Base-by-base conservation (phyloP, 2,329 filamentous ascomycete species). In the Endothia cerciana region DNA sequence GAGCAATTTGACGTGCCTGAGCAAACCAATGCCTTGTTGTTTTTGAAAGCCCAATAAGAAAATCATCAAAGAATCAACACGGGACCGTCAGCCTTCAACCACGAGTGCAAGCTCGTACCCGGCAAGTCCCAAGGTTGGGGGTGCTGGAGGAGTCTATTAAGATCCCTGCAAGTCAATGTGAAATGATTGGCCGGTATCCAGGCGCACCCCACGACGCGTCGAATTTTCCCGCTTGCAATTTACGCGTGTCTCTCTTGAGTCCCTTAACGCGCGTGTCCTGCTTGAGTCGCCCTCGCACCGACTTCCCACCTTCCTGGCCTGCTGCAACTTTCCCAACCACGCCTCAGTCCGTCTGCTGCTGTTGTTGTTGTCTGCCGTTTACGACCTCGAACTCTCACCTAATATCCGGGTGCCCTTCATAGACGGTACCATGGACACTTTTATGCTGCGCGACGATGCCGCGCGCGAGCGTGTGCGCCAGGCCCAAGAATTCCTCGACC, bases 401-500 rank as follows among this genome's bases (percentile, higher is more conserved):
- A 7, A 38, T 13, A n/a, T 40, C 38, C n/a, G 13, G 19, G 13
- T 33, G 5, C 13, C 5, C 28, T 56, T 47, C 10, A 33, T 22
- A 45, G 36, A 64, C 64, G 66, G 65, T 77, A 79, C 68, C 69
- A 93, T 95, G 91, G 91, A 93, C 72, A 85, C 83, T 68, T 82
- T 87, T 71, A 88, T 91, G 81, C 87, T 96, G 73, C 88, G 90
- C 78, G 94, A 97, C 84, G 92, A 95, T 79, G 92, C 90, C 71
- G 89, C 90, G 73, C 87, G 88, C 72, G 90, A 96, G 81, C 92
- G 93, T 73, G 88, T 97, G 77, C 91, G 93, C 73, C 88, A 91
- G 70, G 93, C 93, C n/a, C 87, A 91, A 73, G 94, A 97, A 77
- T 97, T 98, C 75, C 87, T 98, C 53, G 94, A 97, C 82, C 94